Base-by-base conservation (phyloP, 2,329 filamentous ascomycete species). In the Penicillium janthinellum region DNA sequence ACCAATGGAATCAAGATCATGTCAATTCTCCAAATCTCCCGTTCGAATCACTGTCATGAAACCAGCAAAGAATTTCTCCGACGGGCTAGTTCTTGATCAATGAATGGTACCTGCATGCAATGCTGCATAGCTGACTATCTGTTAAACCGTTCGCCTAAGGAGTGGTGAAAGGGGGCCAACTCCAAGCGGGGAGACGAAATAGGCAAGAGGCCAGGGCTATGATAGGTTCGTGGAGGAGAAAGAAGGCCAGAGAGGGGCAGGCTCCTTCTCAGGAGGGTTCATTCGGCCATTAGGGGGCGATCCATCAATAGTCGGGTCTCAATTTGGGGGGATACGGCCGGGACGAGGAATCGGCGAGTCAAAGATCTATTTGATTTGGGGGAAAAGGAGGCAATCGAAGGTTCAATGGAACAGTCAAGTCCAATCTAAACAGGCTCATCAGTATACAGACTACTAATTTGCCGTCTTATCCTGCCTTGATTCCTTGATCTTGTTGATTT, bases 71-170 rank as follows among this genome's bases (percentile, higher is more conserved):
- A 35, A 35, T 49, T 34, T 35, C 47, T 49, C 28, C 47, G 47
- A 35, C 31, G 28, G 28, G 31, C 10, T 20, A 6, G 17, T 34
- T n/a, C 10, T 34, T 31, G 17, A 17, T 49, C 47, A 35, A 49
- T 35, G n/a, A 49, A 35, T 39, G 49, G 49, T 52, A 52, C 49
- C 49, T 52, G 49, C 49, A 52, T 52, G 49, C 35, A 38, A 15
- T 15, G 49, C 35, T 51, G 31, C 35, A 38, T 25, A 25, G 49
- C 49, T 51, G 28, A 10, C 28, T 31, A 31, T 31, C 48, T 4
- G 17, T 48, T 10, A 10, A 15, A 34, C 7, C 10, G 44, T 4
- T 22, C 42, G 22, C 28, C 45, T 35, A 31, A 48, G 28, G 47
- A 22, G 20, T 49, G n/a, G 28, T 49, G 47, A 49, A 49, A 49